Conservation (phyloP, 2,329 filamentous ascomycete genomes). For the Penicillium italicum region DNA sequence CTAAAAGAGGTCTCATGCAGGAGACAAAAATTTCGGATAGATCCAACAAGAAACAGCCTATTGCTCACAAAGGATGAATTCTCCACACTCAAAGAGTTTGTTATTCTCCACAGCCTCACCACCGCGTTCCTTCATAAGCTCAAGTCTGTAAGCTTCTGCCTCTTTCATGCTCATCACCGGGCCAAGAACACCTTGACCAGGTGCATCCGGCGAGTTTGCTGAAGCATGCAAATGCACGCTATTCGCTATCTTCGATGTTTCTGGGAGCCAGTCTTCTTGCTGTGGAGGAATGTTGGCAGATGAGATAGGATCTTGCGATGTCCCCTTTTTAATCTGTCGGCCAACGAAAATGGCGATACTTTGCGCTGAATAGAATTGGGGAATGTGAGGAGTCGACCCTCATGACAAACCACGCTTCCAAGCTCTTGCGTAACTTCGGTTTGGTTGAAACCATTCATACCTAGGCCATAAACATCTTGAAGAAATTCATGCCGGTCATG, state of each 20-base stretch:
- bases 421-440: conserved; percentile 10
- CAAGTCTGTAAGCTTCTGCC: conserved; percentile 36
- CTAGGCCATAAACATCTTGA: conserved; percentile 12
- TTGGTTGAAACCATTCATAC: conserved; percentile 19
- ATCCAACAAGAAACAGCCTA: neutral
- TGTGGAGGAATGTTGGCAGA: conserved; percentile 28
- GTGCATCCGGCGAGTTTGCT: neutral
- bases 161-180: conserved; percentile 35
- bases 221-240: neutral
- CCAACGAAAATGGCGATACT: conserved; percentile 20
- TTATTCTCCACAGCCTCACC: conserved; percentile 6
- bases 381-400: conserved; percentile 22
- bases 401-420: conserved; percentile 13
- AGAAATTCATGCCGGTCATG: conserved; percentile 13
- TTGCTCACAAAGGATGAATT: conserved; percentile 19
- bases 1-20: neutral
- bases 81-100: conserved; percentile 9
- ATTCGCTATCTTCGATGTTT: neutral
- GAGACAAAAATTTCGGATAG: neutral
- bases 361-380: conserved; percentile 24
- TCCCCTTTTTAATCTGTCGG: conserved; percentile 20
- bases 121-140: conserved; percentile 42
- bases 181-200: conserved; percentile 19
- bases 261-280: conserved; percentile 41
- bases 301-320: conserved; percentile 30